Base-by-base conservation (phyloP, 2,329 filamentous ascomycete species). In the Ascochyta fabae region DNA sequence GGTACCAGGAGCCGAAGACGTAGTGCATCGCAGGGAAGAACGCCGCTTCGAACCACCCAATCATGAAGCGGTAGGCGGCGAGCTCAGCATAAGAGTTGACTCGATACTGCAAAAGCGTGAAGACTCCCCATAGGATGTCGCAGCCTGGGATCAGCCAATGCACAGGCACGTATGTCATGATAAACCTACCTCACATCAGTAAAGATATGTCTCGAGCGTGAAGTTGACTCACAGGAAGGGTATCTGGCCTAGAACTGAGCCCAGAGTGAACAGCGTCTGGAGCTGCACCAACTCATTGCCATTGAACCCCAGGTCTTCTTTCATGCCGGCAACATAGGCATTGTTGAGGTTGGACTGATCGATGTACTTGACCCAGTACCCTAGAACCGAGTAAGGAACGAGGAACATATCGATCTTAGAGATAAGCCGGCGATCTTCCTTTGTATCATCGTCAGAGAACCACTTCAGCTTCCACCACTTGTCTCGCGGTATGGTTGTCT, bases 321-420 rank as follows among this genome's bases (percentile, higher is more conserved):
- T 80, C 33, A 84, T 70, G 0, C 82, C 82, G 0, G 79, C 78
- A 10, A 84, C 81, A 44, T 83, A 84, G 3, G 81, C 82, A 72
- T 83, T 84, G 56, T 81, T 83, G 40, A 83, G 73, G 50, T 84
- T 84, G 5, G 78, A 70, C 58, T 83, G 80, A 57, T 84, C 81
- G 6, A 85, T 77, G 48, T 84, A 82, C 65, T 85, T 84, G 44
- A 81, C 78, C 80, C 82, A 86, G 58, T 84, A 85, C 0, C 79
- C 76, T 1, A 84, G 64, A 35, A 84, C 79, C 0, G 80, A 81
- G 60, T 84, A 85, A 0, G 82, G 81, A 0, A 85, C 78, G 29
- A 85, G 79, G 5, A 84, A 66, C 0, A 81, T 62, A 57, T 85
- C 83, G 15, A 86, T 75, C 62, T 85, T 85, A 19, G 79, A 50